Evolutionary conservation across 1,139 yeast genomes (phyloP), one percentile per base, ranked within the genome.

Genomic region (Lodderomyces parapsilosis): DNA sequence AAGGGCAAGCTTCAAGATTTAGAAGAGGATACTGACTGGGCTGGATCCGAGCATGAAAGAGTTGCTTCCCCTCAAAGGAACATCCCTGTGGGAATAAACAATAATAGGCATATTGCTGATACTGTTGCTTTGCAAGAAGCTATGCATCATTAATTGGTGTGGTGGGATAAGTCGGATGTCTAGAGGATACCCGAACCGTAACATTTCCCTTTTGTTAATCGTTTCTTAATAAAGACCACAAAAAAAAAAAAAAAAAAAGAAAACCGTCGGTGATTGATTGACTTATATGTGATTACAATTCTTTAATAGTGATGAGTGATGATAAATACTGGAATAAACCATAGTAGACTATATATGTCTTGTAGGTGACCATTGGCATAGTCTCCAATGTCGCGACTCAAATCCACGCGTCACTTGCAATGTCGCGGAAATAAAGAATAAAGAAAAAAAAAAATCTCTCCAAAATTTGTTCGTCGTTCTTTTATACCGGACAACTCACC

Each of bases 111-210:
- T 6, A 49, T 61, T 6, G 49, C 56, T 18, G 57, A 60, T 35
- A 62, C 57, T 15, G 45, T 65, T 39, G 68, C 68, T 18, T 45
- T 63, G 35, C 69, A 64, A 51, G 69, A 65, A 49, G 65, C 69
- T 3, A 45, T 62, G 51, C 47, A 40, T n/a, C 27, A 24, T 7
- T 20, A 22, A 19, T n/a, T 10, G 17, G 11, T n/a, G n/a, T n/a
- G n/a, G 9, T 8, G 5, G 31, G 13, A 24, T 27, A n/a, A n/a
- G 4, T 5, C 5, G 33, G 25, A 14, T 15, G 33, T 30, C 33
- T 30, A 5, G 19, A 30, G 11, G 33, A 15, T 30, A 24, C 11
- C 27, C 27, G n/a, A 13, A 30, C 19, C 33, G 6, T 4, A 4
- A n/a, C 11, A 8, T 5, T n/a, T n/a, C 4, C 15, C 31, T n/a